Conservation (phyloP, 495 filamentous ascomycete species). For the Aspergillus bridgeri region DNA sequence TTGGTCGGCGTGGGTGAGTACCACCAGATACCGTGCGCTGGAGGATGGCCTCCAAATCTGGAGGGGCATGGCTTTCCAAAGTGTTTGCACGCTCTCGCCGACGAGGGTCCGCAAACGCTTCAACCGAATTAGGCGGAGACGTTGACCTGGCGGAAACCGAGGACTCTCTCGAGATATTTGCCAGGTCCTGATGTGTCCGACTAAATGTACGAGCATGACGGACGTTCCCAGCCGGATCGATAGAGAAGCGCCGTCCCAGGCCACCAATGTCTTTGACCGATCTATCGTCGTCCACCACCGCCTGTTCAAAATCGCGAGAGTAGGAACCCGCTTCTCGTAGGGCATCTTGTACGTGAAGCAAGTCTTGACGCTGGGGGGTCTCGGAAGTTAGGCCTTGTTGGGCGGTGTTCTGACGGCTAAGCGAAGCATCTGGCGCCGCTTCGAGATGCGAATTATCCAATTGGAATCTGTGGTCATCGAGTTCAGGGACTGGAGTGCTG, state of each 20-base stretch:
- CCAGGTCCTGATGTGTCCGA: constrained; percentile 41
- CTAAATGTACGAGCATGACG: constrained; percentile 39
- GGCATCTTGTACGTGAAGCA: constrained; percentile 49
- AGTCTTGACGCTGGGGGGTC: constrained; percentile 38
- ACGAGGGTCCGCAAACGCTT: constrained; percentile 83
- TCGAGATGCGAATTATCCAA: constrained; percentile 58
- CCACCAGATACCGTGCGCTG: constrained; percentile 68
- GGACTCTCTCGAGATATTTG: constrained; percentile 45
- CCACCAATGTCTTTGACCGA: constrained; percentile 40
- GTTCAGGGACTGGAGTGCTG: constrained; percentile 79
- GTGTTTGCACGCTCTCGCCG: constrained; percentile 66
- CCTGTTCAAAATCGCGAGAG: constrained; percentile 74
- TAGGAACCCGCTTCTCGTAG: constrained; percentile 47
- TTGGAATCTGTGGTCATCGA: constrained; percentile 92
- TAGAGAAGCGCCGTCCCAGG: constrained; percentile 37
- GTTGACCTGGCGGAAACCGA: constrained; percentile 63
- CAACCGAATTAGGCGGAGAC: constrained; percentile 94
- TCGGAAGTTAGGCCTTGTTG: constrained; percentile 27
- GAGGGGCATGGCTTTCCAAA: constrained; percentile 55
- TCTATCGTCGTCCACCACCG: constrained; percentile 75
- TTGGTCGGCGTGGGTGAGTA: constrained; percentile 59
- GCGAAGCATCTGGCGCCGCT: constrained; percentile 36
- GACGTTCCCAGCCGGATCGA: constrained; percentile 35
- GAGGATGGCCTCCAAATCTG: constrained; percentile 57
- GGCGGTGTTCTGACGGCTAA: constrained; percentile 39